Percentiles rank a stretch among this genome's conserved stretches.
Conservation (phyloP, 768 basidiomycete genomes). For the Mycena venus region DNA sequence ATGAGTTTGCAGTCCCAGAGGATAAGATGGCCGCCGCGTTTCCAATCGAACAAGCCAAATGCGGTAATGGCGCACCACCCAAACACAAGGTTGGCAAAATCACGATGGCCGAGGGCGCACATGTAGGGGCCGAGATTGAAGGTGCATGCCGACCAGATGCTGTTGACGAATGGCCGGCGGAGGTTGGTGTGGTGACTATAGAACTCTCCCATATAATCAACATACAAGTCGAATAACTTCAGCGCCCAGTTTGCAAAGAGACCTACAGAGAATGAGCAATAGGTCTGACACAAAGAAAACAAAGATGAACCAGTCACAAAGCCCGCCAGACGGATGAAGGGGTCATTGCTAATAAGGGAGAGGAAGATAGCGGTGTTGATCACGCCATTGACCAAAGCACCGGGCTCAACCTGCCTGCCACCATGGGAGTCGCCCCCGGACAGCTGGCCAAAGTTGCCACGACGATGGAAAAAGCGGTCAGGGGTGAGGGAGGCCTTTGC, state of each 20-base stretch:
- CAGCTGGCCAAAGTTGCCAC: not conserved
- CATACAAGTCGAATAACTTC: not conserved
- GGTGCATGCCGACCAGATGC: not conserved
- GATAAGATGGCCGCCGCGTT: not conserved
- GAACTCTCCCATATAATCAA: not conserved
- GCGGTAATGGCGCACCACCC: slow-evolving; percentile 2
- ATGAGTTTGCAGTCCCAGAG: not conserved
- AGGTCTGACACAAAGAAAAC: not conserved
- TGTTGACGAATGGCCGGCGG: not conserved
- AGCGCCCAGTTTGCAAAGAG: slow-evolving; percentile 2
- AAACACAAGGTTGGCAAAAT: not conserved
- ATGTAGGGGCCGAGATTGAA: not conserved
- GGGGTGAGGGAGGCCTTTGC: not conserved
- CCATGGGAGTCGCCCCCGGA: not conserved
- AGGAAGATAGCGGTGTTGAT: slow-evolving; percentile 1
- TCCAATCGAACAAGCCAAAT: not conserved
- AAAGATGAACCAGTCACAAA: not conserved
- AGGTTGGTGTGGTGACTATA: not conserved
- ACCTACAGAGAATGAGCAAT: not conserved
- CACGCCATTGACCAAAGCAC: not conserved
- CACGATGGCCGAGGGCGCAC: not conserved
- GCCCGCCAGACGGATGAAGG: slow-evolving; percentile 18
- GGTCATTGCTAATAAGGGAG: not conserved
- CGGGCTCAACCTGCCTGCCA: not conserved
- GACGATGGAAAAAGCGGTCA: not conserved